Evolutionary conservation across 2,329 filamentous ascomycete species (phyloP).

Genomic region (Colletotrichum viniferum): DNA sequence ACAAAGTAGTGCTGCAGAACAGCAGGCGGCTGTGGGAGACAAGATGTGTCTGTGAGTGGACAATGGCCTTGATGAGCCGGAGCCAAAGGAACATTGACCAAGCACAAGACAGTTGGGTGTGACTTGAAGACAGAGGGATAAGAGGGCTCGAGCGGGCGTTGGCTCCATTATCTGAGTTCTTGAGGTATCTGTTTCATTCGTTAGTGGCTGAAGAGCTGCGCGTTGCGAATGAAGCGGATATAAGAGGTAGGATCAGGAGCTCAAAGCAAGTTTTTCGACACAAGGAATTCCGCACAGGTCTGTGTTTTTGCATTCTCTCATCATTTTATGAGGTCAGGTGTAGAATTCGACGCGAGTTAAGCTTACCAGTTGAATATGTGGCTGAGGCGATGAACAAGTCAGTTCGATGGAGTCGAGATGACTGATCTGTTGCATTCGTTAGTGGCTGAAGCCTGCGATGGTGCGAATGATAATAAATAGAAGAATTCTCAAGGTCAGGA

Average conservation of each 20-base stretch:
- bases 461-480: neutral
- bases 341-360: neutral
- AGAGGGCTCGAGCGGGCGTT: neutral
- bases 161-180: neutral
- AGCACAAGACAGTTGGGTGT: neutral
- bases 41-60: neutral
- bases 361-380: neutral
- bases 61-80: neutral
- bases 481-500: slow-evolving; percentile 10
- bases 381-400: neutral
- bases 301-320: slow-evolving; percentile 33
- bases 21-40: neutral
- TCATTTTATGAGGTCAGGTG: slow-evolving; percentile 24
- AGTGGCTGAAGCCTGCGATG: neutral
- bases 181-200: neutral
- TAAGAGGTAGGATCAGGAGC: slow-evolving; percentile 17
- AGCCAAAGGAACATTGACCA: neutral
- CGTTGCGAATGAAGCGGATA: neutral
- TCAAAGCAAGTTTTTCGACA: slow-evolving; percentile 33
- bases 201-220: neutral
- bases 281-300: slow-evolving; percentile 36
- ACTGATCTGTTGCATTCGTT: neutral
- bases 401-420: neutral
- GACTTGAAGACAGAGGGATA: neutral
- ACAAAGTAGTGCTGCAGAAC: neutral